Evolutionary conservation across 306 rosid species (phyloP), one percentile per base, ranked within the genome.

Genomic region (Ormosia semicastrata): DNA sequence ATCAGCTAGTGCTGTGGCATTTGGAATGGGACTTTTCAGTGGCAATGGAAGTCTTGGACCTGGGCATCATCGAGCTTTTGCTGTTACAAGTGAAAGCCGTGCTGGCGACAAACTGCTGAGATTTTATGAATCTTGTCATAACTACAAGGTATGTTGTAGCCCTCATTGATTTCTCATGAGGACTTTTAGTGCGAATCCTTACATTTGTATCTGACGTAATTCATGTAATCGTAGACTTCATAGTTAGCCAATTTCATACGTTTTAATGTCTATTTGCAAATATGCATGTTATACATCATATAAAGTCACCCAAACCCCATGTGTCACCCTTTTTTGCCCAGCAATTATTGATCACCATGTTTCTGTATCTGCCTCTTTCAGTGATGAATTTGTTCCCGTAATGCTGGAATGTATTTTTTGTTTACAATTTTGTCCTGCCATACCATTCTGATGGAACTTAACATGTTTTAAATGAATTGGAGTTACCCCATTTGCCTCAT

Each of bases 1-100:
- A n/a, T 89, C 97, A 36, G 98, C 99, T 73, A 93, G 99, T 87
- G 99, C 98, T 50, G 98, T 95, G 81, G 94, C 98, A 86, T 95
- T 92, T 86, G 99, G 99, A 41, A 92, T 95, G 92, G 99, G 94
- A 79, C 86, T 95, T 80, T 93, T 93, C 62, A 81, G 82, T 52
- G 93, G 93, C 39, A 90, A 80, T 83, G 99, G 98, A 85, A 90
- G 80, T 79, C 98, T 95, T 78, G 99, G 99, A 69, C 86, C 87
- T 44, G 97, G 91, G 43, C 66, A 57, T 50, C 88, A 90, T 52
- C 91, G 93, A 85, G 99, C 98, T 70, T 95, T 95, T 89, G 78
- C 99, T 32, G 97, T 93, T 13, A 82, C 83, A 53, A 87, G 96
- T 84, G 99, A 95, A 91, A 95, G 91, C 71, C 96, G 96, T 86